Evolutionary conservation across 208 protist genomes (phyloP), one percentile per base, ranked within the genome.

Genomic region (Leishmania tropica): DNA sequence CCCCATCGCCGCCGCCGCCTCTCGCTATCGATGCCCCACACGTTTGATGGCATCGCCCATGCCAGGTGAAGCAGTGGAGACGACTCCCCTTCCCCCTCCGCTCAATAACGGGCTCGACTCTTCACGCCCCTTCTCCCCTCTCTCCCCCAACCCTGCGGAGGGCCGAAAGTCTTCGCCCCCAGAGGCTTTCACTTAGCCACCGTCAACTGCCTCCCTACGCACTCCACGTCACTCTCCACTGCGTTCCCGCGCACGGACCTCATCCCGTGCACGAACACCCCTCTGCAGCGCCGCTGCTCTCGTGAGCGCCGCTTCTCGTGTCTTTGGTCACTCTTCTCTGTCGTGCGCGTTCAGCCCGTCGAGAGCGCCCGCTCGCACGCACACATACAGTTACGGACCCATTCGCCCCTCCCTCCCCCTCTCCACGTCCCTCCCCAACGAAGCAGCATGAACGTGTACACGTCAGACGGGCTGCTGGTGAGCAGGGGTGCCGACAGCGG

Each of bases 401-500:
- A 40, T 37, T 35, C 13, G 45, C 3, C 40, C 47, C n/a, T 6
- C 11, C 19, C 13, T 15, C 5, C 28, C n/a, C 28, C 28, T 4
- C 13, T 21, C 11, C 51, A 5, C 71, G 17, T 58, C 47, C 17
- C 31, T 17, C 71, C 47, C 19, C 53, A 21, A 28, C 45, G n/a
- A 24, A 19, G 11, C 21, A 40, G 3, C 3, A 87, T 91, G 88
- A 83, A 84, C 56, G 51, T 89, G 7, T 92, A 90, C 85, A 92
- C 89, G 1, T 81, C 79, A 1, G 87, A 90, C 60, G 89, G 87
- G 8, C 79, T 92, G 31, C 68, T 86, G 47, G 84, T 89, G 31
- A 71, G 75, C 17, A 40, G 47, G 42, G 56, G 17, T 4, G 40
- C 40, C 13, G 75, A 65, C 10, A 35, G 28, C 48, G 53, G 74